phyloP scores from a whole-genome alignment of 2,329 filamentous ascomycete genomes.

The Cadophora gregata region DNA sequence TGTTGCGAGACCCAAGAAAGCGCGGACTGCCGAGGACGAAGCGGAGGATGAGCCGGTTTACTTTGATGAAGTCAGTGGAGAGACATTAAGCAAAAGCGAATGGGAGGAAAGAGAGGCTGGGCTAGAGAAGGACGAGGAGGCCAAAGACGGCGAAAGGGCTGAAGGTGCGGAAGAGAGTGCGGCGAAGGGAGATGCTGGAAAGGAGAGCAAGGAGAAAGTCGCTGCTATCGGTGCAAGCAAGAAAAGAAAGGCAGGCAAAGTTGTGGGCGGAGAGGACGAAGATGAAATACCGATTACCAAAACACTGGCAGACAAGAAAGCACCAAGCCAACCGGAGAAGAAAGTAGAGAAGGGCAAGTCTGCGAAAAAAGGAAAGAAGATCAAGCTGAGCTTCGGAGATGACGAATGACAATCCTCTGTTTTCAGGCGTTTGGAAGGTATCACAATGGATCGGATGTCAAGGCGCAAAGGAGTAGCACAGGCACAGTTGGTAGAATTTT shows the following conservation, averaged over 20 bases:
- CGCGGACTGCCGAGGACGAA: constrained; percentile 67
- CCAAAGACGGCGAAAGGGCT: constrained; percentile 29
- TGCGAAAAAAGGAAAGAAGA: constrained; percentile 57
- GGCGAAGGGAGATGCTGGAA: constrained; percentile 32
- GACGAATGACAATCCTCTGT: constrained; percentile 51
- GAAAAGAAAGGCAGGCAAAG: constrained; percentile 62
- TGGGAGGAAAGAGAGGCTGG: constrained; percentile 44
- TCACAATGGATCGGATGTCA: constrained; percentile 12
- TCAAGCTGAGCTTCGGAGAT: constrained; percentile 71
- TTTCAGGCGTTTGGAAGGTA: background rate
- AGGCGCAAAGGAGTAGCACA: constrained; percentile 18
- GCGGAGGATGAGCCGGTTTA: constrained; percentile 79
- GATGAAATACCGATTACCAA: constrained; percentile 19
- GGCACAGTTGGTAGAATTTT: constrained; percentile 20
- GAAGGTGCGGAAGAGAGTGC: constrained; percentile 15
- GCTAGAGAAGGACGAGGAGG: constrained; percentile 30
- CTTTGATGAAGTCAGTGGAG: constrained; percentile 74
- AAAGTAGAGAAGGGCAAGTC: constrained; percentile 38
- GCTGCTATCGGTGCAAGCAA: constrained; percentile 53
- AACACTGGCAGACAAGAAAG: constrained; percentile 2
- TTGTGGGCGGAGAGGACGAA: constrained; percentile 50
- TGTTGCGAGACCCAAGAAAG: constrained; percentile 49
- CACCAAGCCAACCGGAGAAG: constrained; percentile 29
- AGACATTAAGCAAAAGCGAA: constrained; percentile 50
- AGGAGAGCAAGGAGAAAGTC: constrained; percentile 43